Evolutionary conservation across 1,284 basidiomycete genomes (phyloP).

Genomic region (Moesziomyces globuligerus): DNA sequence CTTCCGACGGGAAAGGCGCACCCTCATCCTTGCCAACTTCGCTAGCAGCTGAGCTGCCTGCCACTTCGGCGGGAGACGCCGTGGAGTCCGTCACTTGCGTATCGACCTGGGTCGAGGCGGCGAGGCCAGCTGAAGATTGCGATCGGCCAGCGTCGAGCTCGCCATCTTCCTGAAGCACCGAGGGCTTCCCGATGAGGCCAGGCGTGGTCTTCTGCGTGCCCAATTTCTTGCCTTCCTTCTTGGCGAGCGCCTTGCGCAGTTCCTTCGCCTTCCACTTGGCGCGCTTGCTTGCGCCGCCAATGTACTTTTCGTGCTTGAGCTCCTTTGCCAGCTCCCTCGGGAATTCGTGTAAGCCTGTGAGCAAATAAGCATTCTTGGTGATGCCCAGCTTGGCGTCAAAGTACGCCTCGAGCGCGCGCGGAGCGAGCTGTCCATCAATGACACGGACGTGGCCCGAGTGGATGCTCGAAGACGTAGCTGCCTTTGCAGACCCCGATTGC

Average conservation of each 20-base stretch:
- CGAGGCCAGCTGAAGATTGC: too few species aligned
- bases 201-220: conserved; percentile 37
- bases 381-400: conserved; percentile 39
- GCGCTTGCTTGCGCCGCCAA: conserved; percentile 35
- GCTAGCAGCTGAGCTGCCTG: conserved; percentile 13
- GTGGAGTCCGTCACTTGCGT: not conserved
- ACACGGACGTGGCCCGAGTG: conserved; percentile 49
- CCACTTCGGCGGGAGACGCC: conserved; percentile 5
- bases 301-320: conserved; percentile 43
- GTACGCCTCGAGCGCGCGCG: conserved; percentile 16
- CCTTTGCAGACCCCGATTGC: not conserved
- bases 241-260: conserved; percentile 28
- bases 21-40: conserved; percentile 32
- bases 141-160: too few species aligned
- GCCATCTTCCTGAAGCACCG: conserved; percentile 13
- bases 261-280: conserved; percentile 42
- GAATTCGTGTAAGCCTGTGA: conserved; percentile 22
- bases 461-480: conserved; percentile 36
- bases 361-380: conserved; percentile 36
- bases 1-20: conserved; percentile 38
- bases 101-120: conserved; percentile 1
- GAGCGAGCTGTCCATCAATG: conserved; percentile 6
- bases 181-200: conserved; percentile 22
- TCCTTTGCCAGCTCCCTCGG: conserved; percentile 32
- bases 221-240: conserved; percentile 32